Conservation (phyloP, 106 monocot species). For the Agapanthus africanus region DNA sequence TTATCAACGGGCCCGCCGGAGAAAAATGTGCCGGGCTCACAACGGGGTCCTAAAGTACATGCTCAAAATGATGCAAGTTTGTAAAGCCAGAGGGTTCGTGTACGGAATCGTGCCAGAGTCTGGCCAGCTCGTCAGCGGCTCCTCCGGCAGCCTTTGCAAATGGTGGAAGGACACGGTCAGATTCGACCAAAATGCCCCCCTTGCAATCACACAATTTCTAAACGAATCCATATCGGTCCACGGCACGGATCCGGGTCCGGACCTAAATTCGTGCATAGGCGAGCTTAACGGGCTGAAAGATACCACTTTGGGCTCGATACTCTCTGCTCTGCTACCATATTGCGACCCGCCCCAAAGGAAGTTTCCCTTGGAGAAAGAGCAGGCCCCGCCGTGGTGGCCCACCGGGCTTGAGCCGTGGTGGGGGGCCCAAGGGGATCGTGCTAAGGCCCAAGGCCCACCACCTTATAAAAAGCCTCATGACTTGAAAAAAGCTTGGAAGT, state of each 20-base stretch:
- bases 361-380: slow-evolving; percentile 23
- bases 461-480: slow-evolving; percentile 40
- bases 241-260: not conserved
- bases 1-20: too few relatives aligned
- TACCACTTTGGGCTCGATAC: slow-evolving; percentile 26
- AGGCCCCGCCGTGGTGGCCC: slow-evolving; percentile 35
- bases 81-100: slow-evolving; percentile 31
- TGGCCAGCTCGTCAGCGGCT: slow-evolving; percentile 20
- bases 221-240: not conserved
- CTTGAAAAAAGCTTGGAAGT: slow-evolving; percentile 35
- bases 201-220: not conserved
- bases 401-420: slow-evolving; percentile 31
- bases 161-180: slow-evolving; percentile 37
- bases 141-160: slow-evolving; percentile 24
- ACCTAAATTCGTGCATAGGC: slow-evolving; percentile 3
- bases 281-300: slow-evolving; percentile 18
- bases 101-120: slow-evolving; percentile 30
- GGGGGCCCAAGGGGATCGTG: slow-evolving; percentile 20
- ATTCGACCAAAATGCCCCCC: slow-evolving; percentile 24
- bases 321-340: slow-evolving; percentile 35
- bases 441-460: slow-evolving; percentile 20
- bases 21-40: too few relatives aligned
- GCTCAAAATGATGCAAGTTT: slow-evolving; percentile 29
- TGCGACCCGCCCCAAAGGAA: slow-evolving; percentile 32
- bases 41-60: slow-evolving; percentile 29